Evolutionary conservation across 441 rosid genomes (phyloP), one percentile per base, ranked within the genome.

Genomic region (Bruguiera hainesii): DNA sequence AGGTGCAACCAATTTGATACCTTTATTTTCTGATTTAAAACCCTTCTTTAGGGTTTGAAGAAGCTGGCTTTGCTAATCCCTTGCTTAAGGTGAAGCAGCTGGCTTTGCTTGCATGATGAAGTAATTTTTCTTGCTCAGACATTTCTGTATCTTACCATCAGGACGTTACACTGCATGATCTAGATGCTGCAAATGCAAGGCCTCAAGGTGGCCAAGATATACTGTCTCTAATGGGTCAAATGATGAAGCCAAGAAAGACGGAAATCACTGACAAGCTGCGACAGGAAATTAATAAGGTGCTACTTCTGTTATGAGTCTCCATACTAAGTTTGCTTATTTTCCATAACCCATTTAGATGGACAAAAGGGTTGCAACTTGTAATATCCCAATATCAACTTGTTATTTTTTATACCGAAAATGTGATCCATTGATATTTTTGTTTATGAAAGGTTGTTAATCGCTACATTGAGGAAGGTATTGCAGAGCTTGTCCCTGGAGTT

Each of bases 161-260:
- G 97, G 99, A 92, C 86, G 98, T 95, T 51, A 92, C 99, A 5
- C 84, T 95, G 51, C 99, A 95, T 71, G 98, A 95, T 81, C 79
- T 95, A 73, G 99, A 95, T 86, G 95, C 97, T 78, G 98, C 99
- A 63, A 87, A 95, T 86, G 98, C 99, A 46, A 89, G 93, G 70
- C 99, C 98, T 67, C 97, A 95, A 81, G 98, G 99, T 61, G 99
- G 99, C 46, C 99, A 95, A 74, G 99, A 94, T 76, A 91, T 94
- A 76, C 79, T 90, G 73, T 91, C 99, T 7, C 68, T 95, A 61
- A 91, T 95, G 99, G 99, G 99, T 51, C 97, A 92, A 76, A 90
- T 95, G 99, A 95, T 95, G 98, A 95, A 95, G 81, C 99, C 99
- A 28, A 82, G 91, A 67, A 90, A 91, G 82, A 90, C 97, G 1